These are phyloP conservation scores for Paxillus involutus DNA, from an alignment of 768 basidiomycete species.

Conservation along the genomic window DNA sequence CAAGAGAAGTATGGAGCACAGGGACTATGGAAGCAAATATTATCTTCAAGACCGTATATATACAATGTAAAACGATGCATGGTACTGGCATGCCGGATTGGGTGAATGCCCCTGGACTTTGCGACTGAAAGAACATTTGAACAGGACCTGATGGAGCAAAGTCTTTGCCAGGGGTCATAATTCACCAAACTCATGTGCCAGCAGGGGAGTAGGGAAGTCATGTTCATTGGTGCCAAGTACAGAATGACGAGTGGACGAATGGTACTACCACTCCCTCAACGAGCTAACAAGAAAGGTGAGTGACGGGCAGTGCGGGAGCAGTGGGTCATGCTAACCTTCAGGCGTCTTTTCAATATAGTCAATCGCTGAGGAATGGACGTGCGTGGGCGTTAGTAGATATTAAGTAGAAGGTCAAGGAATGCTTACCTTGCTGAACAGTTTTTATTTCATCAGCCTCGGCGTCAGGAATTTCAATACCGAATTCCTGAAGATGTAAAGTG, in stretches of 20 bases:
- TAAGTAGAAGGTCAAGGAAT: background rate
- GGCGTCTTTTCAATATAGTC: slow-evolving; percentile 94
- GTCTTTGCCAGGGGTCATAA: background rate
- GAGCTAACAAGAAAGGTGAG: slow-evolving; percentile 38
- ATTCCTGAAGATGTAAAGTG: slow-evolving; percentile 60
- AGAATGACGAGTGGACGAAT: slow-evolving; percentile 9
- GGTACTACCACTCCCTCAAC: slow-evolving; percentile 33
- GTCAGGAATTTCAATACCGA: slow-evolving; percentile 97
- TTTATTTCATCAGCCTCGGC: slow-evolving; percentile 93
- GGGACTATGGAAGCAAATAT: background rate
- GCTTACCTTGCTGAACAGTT: slow-evolving; percentile 85
- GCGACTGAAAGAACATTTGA: background rate
- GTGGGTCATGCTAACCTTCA: slow-evolving; percentile 54
- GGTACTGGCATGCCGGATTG: slow-evolving; percentile 5
- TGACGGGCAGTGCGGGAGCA: slow-evolving; percentile 9
- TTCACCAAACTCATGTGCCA: background rate
- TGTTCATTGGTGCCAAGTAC: slow-evolving; percentile 20
- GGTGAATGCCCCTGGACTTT: slow-evolving; percentile 3
- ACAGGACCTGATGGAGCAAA: background rate
- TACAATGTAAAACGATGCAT: background rate
- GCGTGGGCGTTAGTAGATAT: background rate
- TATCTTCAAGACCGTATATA: slow-evolving; percentile 8
- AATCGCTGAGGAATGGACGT: slow-evolving; percentile 58
- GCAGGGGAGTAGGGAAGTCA: background rate
- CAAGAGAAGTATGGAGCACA: background rate